Evolutionary conservation across 352 stramenopile species (phyloP).

Genomic region (Pythium brassicae): DNA sequence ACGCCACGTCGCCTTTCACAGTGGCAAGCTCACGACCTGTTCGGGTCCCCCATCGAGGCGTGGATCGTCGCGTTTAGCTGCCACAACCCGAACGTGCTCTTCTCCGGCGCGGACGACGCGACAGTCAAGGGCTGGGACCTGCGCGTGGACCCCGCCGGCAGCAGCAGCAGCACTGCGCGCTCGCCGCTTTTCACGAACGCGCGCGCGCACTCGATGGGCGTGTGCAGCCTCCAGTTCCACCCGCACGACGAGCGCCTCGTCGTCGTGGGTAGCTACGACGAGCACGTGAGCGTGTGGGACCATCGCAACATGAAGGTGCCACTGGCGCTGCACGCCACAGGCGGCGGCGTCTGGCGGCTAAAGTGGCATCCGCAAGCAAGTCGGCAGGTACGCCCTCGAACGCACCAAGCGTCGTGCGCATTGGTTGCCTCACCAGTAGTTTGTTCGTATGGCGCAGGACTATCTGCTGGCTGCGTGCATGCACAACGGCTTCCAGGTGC

Average conservation of each 20-base stretch:
- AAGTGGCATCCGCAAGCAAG: slow-evolving; percentile 67
- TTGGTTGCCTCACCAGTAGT: background rate
- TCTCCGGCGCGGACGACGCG: slow-evolving; percentile 78
- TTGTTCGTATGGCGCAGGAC: slow-evolving; percentile 27
- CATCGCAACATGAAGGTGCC: slow-evolving; percentile 53
- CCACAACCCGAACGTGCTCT: slow-evolving; percentile 70
- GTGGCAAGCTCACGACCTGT: slow-evolving; percentile 76
- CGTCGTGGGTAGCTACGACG: slow-evolving; percentile 83
- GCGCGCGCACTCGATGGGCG: slow-evolving; percentile 70
- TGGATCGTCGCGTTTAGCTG: slow-evolving; percentile 84
- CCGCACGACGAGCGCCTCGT: slow-evolving; percentile 55
- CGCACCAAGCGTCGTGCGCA: no score
- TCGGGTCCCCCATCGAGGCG: slow-evolving; percentile 70
- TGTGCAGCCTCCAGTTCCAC: slow-evolving; percentile 85
- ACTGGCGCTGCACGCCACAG: slow-evolving; percentile 37
- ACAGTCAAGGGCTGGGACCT: slow-evolving; percentile 78
- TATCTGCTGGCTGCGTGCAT: slow-evolving; percentile 77
- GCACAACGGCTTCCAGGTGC: slow-evolving; percentile 84
- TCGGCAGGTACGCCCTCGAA: slow-evolving; percentile 44
- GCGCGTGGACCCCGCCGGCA: slow-evolving; percentile 19
- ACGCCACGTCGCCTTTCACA: slow-evolving; percentile 9
- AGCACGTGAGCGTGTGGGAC: slow-evolving; percentile 78
- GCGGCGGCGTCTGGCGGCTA: slow-evolving; percentile 77
- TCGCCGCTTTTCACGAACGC: slow-evolving; percentile 53
- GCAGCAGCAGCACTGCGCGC: background rate